phyloP scores from a whole-genome alignment of 495 filamentous ascomycete species.

The Penicillium cinerascens region DNA sequence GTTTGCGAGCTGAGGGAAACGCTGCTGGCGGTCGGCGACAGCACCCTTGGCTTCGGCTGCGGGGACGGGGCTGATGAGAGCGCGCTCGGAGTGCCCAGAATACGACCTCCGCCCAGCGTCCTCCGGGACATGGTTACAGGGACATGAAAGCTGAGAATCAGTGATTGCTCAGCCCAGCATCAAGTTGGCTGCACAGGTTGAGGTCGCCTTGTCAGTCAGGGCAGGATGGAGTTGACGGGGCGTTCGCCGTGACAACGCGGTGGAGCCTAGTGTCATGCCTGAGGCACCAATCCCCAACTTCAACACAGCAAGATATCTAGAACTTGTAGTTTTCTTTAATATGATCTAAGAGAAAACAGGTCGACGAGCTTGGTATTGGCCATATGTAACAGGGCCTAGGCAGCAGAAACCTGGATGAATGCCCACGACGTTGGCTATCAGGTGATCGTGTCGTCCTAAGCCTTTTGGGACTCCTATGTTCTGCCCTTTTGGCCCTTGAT shows the following conservation, averaged over 20 bases:
- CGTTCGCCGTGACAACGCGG: slow-evolving; percentile 22
- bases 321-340: neutral
- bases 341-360: neutral
- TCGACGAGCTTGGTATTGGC: neutral
- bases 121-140: slow-evolving; percentile 67
- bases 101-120: slow-evolving; percentile 83
- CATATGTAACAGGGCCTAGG: neutral
- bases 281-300: slow-evolving; percentile 11
- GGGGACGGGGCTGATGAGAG: slow-evolving; percentile 62
- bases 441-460: neutral
- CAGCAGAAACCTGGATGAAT: neutral
- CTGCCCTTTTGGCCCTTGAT: too few relatives aligned
- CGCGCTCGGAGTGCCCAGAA: slow-evolving; percentile 77
- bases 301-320: neutral
- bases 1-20: slow-evolving; percentile 59
- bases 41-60: slow-evolving; percentile 50
- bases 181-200: slow-evolving; percentile 17
- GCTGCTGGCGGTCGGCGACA: slow-evolving; percentile 60
- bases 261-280: slow-evolving; percentile 24
- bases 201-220: slow-evolving; percentile 3
- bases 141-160: slow-evolving; percentile 36
- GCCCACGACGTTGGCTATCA: neutral
- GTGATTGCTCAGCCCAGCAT: slow-evolving; percentile 16
- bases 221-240: slow-evolving; percentile 8
- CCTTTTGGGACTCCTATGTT: neutral